Conservation (phyloP, 108 stramenopile species). For the Mediolabrus comicus region DNA sequence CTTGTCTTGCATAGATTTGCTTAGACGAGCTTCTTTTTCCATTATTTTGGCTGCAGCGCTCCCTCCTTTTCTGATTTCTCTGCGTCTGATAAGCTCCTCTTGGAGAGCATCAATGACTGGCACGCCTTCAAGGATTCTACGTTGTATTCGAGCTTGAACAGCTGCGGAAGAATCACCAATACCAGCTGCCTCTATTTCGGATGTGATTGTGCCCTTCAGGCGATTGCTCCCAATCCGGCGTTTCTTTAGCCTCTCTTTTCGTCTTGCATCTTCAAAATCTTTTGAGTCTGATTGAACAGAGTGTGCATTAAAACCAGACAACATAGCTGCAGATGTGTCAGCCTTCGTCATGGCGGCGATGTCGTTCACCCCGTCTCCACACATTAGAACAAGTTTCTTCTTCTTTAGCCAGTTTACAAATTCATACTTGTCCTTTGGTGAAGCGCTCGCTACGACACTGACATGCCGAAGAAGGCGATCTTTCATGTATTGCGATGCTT, state of each 20-base stretch:
- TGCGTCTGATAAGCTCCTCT: constrained; percentile 46
- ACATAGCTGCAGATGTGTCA: constrained; percentile 74
- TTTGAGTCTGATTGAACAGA: constrained; percentile 26
- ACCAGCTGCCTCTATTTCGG: constrained; percentile 9
- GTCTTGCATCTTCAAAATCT: constrained; percentile 53
- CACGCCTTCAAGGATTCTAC: constrained; percentile 34
- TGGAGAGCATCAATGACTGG: constrained; percentile 18
- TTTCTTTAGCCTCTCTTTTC: constrained; percentile 39
- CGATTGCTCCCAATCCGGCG: constrained; percentile 50
- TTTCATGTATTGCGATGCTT: constrained; percentile 1
- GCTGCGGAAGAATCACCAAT: constrained; percentile 32
- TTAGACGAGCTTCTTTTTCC: constrained; percentile 49
- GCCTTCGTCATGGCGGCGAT: constrained; percentile 88
- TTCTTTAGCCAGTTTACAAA: constrained; percentile 38
- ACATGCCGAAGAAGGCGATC: constrained; percentile 12
- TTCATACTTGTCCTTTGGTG: constrained; percentile 51
- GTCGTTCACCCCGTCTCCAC: constrained; percentile 88
- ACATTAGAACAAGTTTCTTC: constrained; percentile 55
- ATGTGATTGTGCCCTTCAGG: background rate
- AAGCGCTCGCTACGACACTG: constrained; percentile 54
- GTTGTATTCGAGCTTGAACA: constrained; percentile 29
- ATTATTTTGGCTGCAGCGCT: constrained; percentile 58
- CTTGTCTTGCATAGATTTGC: constrained; percentile 23
- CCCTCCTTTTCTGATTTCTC: constrained; percentile 51
- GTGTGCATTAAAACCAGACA: constrained; percentile 73